phyloP scores from a whole-genome alignment of 306 rosid genomes.

The Quercus rubra region DNA sequence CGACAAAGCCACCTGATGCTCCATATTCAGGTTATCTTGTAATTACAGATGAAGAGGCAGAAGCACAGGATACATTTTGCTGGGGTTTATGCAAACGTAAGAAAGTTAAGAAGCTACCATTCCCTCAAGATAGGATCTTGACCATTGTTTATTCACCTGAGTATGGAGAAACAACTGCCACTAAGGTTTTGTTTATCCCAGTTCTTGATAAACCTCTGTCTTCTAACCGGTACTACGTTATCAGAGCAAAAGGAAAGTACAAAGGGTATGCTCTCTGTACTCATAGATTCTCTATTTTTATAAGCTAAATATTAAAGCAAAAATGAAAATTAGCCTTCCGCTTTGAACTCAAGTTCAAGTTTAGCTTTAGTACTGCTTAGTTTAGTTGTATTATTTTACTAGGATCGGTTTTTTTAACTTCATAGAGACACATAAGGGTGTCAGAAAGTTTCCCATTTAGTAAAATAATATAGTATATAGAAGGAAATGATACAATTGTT shows the following conservation, averaged over 20 bases:
- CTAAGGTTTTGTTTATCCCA: slow-evolving; percentile 68
- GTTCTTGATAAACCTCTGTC: slow-evolving; percentile 80
- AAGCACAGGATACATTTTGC: slow-evolving; percentile 49
- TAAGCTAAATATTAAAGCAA: background rate
- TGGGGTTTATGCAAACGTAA: slow-evolving; percentile 53
- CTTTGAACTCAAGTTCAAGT: background rate
- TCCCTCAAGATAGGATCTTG: slow-evolving; percentile 68
- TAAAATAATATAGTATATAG: no score
- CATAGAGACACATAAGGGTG: no score
- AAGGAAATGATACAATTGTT: no score
- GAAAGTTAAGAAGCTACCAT: slow-evolving; percentile 60
- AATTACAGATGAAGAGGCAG: slow-evolving; percentile 81
- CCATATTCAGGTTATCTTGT: slow-evolving; percentile 74
- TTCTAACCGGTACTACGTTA: slow-evolving; percentile 66
- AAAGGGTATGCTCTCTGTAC: slow-evolving; percentile 54
- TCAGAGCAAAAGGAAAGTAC: slow-evolving; percentile 69
- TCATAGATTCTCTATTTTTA: background rate
- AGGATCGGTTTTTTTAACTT: no score
- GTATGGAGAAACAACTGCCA: slow-evolving; percentile 36
- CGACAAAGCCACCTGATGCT: slow-evolving; percentile 52
- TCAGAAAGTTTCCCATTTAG: no score
- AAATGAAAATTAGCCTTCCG: background rate
- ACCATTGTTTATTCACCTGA: slow-evolving; percentile 54
- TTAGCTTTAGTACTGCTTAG: background rate
- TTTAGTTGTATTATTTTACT: no score